A percentile compares a stretch with the other conserved stretches of the same genome.
These are phyloP conservation scores for Neonectria magnoliae DNA, from an alignment of 2,329 filamentous ascomycete species.

Conservation along the genomic window DNA sequence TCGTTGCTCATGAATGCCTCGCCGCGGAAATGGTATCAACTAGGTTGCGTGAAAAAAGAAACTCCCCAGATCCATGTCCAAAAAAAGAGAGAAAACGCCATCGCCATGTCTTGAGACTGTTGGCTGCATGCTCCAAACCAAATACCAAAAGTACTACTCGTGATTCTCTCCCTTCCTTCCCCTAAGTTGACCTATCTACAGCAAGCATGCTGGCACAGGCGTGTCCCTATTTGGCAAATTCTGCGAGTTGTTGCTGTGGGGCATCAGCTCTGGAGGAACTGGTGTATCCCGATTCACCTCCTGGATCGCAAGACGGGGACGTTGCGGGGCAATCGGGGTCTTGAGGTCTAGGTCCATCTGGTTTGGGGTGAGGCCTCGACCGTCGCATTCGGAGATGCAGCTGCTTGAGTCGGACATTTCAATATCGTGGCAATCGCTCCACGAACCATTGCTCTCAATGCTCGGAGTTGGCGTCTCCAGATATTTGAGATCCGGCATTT, in stretches of 20 bases:
- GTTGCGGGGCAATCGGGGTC: conserved; percentile 50
- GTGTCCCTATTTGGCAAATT: conserved; percentile 30
- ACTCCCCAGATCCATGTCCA: background rate
- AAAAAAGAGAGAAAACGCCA: conserved; percentile 7
- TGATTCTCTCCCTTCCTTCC: background rate
- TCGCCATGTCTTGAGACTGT: conserved; percentile 16
- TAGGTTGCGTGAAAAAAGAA: background rate
- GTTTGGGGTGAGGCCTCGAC: conserved; percentile 41
- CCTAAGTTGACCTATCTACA: conserved; percentile 11
- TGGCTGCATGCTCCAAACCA: conserved; percentile 21
- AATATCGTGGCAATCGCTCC: conserved; percentile 50
- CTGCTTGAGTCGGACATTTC: conserved; percentile 62
- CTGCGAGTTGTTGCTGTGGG: conserved; percentile 47
- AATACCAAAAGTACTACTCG: background rate
- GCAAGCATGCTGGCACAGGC: conserved; percentile 31
- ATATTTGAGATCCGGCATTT: conserved; percentile 26
- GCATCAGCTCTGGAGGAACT: conserved; percentile 22
- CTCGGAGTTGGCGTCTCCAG: conserved; percentile 53
- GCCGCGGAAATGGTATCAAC: conserved; percentile 28
- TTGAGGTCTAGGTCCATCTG: conserved; percentile 51
- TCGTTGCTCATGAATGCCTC: conserved; percentile 34
- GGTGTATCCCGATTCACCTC: conserved; percentile 23
- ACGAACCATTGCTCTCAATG: conserved; percentile 50
- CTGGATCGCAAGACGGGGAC: background rate
- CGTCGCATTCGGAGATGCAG: conserved; percentile 46